Percentiles rank a stretch among this genome's conserved stretches.
Conservation (phyloP, 768 basidiomycete genomes). For the Leccinum obscurum region DNA sequence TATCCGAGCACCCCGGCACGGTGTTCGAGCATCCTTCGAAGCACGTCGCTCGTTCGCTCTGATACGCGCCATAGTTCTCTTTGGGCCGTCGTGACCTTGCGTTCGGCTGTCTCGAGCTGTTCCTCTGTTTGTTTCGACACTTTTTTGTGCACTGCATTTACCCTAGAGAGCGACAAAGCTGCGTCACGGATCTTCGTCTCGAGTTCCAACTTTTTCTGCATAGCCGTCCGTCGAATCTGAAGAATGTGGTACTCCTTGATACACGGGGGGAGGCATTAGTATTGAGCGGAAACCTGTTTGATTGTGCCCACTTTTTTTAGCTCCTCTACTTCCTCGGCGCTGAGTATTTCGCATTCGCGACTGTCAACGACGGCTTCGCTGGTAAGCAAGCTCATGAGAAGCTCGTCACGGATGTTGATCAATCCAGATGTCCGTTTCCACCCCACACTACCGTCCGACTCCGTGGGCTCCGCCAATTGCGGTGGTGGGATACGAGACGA, state of each 20-base stretch:
- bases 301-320: slow-evolving; percentile 57
- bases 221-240: slow-evolving; percentile 60
- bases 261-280: neutral
- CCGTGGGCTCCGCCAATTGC: slow-evolving; percentile 34
- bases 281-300: slow-evolving; percentile 22
- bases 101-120: slow-evolving; percentile 71
- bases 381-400: slow-evolving; percentile 86
- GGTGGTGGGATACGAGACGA: slow-evolving; percentile 37
- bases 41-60: slow-evolving; percentile 61
- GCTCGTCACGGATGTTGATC: slow-evolving; percentile 72
- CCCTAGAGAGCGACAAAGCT: slow-evolving; percentile 68
- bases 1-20: slow-evolving; percentile 79
- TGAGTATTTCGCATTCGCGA: slow-evolving; percentile 74
- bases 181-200: slow-evolving; percentile 91
- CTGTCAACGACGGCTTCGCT: slow-evolving; percentile 96
- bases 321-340: slow-evolving; percentile 68
- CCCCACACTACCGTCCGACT: slow-evolving; percentile 36
- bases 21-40: slow-evolving; percentile 72
- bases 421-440: slow-evolving; percentile 45
- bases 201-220: slow-evolving; percentile 71
- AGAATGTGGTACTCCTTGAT: slow-evolving; percentile 74
- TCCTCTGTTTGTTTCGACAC: slow-evolving; percentile 65
- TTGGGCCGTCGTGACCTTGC: slow-evolving; percentile 69
- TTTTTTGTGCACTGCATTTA: slow-evolving; percentile 58
- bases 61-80: slow-evolving; percentile 70